Conservation (phyloP, 2,329 filamentous ascomycete species). For the Penicillium palitans region DNA sequence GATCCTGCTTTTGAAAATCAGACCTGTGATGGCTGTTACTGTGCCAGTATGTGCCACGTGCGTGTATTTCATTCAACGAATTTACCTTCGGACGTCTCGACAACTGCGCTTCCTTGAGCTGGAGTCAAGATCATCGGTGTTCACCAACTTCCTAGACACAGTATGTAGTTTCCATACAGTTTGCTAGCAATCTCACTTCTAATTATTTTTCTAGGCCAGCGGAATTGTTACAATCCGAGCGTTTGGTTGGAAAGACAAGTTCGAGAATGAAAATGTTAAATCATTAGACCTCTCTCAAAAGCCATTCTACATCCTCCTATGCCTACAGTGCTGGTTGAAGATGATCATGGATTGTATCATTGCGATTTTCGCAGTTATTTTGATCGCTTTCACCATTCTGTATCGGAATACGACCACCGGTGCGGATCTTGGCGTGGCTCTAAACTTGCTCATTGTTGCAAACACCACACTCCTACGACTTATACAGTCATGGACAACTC, state of each 20-base stretch:
- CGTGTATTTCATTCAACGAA: neutral
- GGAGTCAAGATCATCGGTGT: slow-evolving; percentile 1
- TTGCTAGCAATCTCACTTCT: neutral
- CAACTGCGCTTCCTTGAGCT: slow-evolving; percentile 7
- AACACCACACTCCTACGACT: slow-evolving; percentile 6
- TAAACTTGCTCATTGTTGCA: slow-evolving; percentile 9
- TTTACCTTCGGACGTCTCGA: slow-evolving; percentile 8
- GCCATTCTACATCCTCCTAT: neutral
- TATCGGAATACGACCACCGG: neutral
- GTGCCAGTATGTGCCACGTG: neutral
- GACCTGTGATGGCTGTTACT: neutral
- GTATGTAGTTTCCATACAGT: neutral
- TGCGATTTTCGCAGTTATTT: neutral
- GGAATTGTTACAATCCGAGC: neutral
- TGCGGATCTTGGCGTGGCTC: slow-evolving; percentile 3
- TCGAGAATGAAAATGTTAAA: neutral
- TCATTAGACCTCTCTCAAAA: neutral
- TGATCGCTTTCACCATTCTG: neutral
- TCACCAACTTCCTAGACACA: slow-evolving; percentile 5
- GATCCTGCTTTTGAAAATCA: neutral
- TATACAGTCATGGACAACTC: neutral
- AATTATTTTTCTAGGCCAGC: neutral
- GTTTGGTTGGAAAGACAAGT: neutral
- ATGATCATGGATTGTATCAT: slow-evolving; percentile 3
- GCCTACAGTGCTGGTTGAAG: neutral